Conservation (phyloP, 257 asterid species). For the Craterostigma plantagineum region DNA sequence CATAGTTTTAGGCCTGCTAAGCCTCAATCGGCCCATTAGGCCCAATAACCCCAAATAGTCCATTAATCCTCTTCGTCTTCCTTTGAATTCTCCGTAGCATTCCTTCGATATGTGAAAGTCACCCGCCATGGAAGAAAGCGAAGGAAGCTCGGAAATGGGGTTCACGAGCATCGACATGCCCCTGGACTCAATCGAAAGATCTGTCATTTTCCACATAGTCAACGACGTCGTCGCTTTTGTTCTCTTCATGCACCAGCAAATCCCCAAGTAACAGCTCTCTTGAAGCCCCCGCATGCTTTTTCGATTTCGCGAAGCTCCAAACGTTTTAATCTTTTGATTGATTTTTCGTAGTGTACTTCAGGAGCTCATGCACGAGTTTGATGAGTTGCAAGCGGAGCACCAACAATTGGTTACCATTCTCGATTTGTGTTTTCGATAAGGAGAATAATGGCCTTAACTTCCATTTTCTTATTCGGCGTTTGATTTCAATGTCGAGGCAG, state of each 20-base stretch:
- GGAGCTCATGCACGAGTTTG: constrained; percentile 66
- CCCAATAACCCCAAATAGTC: too few species aligned
- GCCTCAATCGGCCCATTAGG: too few species aligned
- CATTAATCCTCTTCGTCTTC: too few species aligned
- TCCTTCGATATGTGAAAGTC: too few species aligned
- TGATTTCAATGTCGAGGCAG: constrained; percentile 13
- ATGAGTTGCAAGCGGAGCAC: constrained; percentile 37
- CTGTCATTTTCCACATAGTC: constrained; percentile 59
- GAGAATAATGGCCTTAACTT: neutral
- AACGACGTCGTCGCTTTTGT: constrained; percentile 52
- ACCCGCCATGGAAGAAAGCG: constrained; percentile 37
- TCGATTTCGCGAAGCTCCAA: neutral
- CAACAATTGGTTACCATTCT: constrained; percentile 34
- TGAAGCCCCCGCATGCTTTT: neutral
- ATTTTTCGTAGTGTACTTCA: constrained; percentile 37
- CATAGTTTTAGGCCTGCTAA: too few species aligned
- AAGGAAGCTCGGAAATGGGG: constrained; percentile 41
- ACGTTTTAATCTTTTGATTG: constrained; percentile 6
- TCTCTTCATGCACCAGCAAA: constrained; percentile 92
- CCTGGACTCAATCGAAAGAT: constrained; percentile 31
- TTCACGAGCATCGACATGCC: constrained; percentile 25
- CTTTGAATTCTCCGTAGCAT: too few species aligned
- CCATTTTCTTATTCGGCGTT: neutral
- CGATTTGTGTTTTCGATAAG: neutral
- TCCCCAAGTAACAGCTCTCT: constrained; percentile 61